Evolutionary conservation across 345 rosid species (phyloP).

Genomic region (Populus davidiana): DNA sequence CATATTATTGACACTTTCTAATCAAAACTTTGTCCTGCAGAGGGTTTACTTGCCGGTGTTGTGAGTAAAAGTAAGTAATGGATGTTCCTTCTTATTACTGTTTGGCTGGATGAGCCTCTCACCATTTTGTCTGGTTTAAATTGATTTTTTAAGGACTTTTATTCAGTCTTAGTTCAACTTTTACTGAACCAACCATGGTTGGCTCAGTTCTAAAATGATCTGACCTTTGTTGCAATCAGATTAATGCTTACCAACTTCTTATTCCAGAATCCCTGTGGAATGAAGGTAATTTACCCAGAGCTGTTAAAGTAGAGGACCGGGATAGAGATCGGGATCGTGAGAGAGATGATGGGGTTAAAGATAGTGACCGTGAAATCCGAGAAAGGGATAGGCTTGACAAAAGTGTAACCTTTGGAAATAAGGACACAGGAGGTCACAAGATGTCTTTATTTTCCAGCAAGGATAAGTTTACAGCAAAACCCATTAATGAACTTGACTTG

Average conservation of each 20-base stretch:
- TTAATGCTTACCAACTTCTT: slow-evolving; percentile 14
- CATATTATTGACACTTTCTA: slow-evolving; percentile 17
- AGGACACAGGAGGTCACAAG: slow-evolving; percentile 54
- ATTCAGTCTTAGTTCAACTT: not conserved
- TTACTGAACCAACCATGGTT: not conserved
- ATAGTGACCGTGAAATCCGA: slow-evolving; percentile 54
- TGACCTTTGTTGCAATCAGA: slow-evolving; percentile 4
- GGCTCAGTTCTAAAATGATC: slow-evolving; percentile 2
- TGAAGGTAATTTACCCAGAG: slow-evolving; percentile 64
- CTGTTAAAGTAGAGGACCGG: slow-evolving; percentile 65
- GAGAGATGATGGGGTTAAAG: slow-evolving; percentile 61
- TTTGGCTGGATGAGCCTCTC: slow-evolving; percentile 8
- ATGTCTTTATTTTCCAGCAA: slow-evolving; percentile 57
- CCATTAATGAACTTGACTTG: slow-evolving; percentile 90
- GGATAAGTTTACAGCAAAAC: slow-evolving; percentile 74
- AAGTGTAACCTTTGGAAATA: slow-evolving; percentile 43
- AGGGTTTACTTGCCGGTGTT: slow-evolving; percentile 78
- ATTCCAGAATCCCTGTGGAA: slow-evolving; percentile 54
- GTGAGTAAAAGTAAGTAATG: slow-evolving; percentile 75
- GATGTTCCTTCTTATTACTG: slow-evolving; percentile 10
- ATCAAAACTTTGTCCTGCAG: slow-evolving; percentile 45
- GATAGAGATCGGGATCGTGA: slow-evolving; percentile 65
- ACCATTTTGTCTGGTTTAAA: not conserved
- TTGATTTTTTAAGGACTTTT: not conserved
- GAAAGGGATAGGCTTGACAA: slow-evolving; percentile 84